Percentiles rank a stretch among this genome's conserved stretches.
Conservation (phyloP, 768 basidiomycete genomes). For the Serendipita sp. region DNA sequence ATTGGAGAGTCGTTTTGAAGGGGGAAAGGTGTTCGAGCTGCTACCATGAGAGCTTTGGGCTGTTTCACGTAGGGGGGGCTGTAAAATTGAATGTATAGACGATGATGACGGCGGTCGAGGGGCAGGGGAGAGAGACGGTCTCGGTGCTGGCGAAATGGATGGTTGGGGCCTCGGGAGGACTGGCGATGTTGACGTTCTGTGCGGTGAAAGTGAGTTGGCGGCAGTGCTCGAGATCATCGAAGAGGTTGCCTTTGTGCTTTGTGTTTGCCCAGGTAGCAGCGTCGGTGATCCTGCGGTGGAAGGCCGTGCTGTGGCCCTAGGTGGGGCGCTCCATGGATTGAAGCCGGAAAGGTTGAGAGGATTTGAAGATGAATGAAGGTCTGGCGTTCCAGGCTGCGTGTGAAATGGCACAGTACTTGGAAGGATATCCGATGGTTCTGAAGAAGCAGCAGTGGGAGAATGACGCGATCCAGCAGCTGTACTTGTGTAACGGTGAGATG, state of each 20-base stretch:
- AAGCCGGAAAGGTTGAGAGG: neutral
- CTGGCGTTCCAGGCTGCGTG: neutral
- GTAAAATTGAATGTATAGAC: neutral
- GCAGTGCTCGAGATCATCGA: too few relatives aligned
- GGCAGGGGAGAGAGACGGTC: neutral
- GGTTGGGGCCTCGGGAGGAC: neutral
- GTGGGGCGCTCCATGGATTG: slow-evolving; percentile 1
- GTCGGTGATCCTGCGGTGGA: neutral
- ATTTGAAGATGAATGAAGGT: neutral
- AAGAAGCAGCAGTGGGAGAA: neutral
- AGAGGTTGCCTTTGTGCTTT: too few relatives aligned
- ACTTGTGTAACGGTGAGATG: neutral
- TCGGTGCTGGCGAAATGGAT: neutral
- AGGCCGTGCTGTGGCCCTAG: neutral
- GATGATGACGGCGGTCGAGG: neutral
- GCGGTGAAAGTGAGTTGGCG: neutral
- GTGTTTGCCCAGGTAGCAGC: too few relatives aligned
- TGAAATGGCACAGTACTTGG: neutral
- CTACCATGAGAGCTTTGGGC: neutral
- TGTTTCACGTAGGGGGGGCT: neutral
- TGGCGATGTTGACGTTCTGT: neutral
- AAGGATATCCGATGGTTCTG: neutral
- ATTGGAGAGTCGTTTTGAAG: neutral
- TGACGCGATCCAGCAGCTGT: neutral
- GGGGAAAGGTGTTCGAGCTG: neutral